Percentiles rank a stretch among this genome's conserved stretches.
Conservation (phyloP, 257 asterid species). For the Capsicum chinense region DNA sequence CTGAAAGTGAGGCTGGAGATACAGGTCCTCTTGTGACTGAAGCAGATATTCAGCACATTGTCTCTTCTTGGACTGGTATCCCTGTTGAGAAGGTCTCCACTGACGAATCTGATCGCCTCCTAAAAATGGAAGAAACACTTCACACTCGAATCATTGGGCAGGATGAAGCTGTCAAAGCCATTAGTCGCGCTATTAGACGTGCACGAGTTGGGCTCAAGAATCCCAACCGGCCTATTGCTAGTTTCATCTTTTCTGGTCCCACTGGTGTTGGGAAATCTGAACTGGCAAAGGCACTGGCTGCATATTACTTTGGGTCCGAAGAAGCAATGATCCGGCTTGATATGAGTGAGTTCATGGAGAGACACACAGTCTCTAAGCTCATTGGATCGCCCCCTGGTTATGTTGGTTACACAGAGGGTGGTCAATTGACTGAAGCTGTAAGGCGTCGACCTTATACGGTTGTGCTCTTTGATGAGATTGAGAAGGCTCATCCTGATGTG, state of each 20-base stretch:
- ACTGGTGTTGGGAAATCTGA: conserved; percentile 75
- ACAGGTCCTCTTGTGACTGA: conserved; percentile 86
- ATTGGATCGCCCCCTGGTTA: conserved; percentile 74
- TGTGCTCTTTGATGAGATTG: conserved; percentile 70
- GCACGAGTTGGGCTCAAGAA: conserved; percentile 72
- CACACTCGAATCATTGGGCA: conserved; percentile 63
- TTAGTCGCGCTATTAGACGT: conserved; percentile 66
- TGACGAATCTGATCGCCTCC: conserved; percentile 92
- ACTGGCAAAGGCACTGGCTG: conserved; percentile 58
- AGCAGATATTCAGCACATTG: conserved; percentile 92
- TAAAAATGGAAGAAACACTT: conserved; percentile 95
- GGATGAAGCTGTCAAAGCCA: conserved; percentile 67
- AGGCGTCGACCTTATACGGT: conserved; percentile 65
- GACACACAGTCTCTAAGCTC: conserved; percentile 55
- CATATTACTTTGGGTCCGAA: conserved; percentile 63
- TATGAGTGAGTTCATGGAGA: conserved; percentile 71
- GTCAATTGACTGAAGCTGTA: conserved; percentile 65
- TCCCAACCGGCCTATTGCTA: conserved; percentile 63
- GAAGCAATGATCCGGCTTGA: conserved; percentile 72
- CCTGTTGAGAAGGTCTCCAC: conserved; percentile 94
- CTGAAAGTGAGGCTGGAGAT: conserved; percentile 87
- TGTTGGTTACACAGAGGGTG: conserved; percentile 65
- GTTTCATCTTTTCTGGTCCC: conserved; percentile 67
- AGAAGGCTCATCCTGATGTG: conserved; percentile 65
- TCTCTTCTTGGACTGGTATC: conserved; percentile 96